phyloP scores from a whole-genome alignment of 495 filamentous ascomycete genomes.

The Neurospora terricola region DNA sequence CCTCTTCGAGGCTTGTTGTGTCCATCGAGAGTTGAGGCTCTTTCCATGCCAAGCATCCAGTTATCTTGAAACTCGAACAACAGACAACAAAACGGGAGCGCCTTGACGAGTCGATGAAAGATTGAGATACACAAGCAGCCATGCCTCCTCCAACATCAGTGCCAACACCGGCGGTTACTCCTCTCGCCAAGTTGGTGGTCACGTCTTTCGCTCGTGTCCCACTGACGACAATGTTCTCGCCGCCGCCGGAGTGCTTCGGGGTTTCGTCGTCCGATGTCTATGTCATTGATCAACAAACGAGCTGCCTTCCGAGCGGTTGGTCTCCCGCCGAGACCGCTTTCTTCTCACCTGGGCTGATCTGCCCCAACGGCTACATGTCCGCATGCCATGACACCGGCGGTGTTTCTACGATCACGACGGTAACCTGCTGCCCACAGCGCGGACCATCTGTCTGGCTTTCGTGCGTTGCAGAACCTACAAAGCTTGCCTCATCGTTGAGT shows the following conservation, averaged over 20 bases:
- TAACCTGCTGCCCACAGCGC: conserved; percentile 17
- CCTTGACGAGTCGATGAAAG: background rate
- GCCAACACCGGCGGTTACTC: background rate
- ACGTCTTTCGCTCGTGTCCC: conserved; percentile 11
- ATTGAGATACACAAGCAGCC: background rate
- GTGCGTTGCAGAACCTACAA: conserved; percentile 9
- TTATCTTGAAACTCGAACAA: background rate
- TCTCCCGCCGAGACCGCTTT: conserved; percentile 6
- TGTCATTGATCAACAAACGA: conserved; percentile 10
- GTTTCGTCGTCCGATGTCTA: conserved; percentile 4
- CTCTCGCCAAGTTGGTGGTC: background rate
- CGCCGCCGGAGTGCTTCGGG: conserved; percentile 6
- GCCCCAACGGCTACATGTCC: conserved; percentile 17
- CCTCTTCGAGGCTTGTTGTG: background rate
- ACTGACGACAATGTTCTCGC: conserved; percentile 16
- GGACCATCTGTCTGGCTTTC: conserved; percentile 3
- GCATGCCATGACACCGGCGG: conserved; percentile 12
- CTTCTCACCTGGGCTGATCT: conserved; percentile 19
- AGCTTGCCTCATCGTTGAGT: conserved; percentile 4
- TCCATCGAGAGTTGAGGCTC: background rate
- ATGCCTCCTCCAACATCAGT: background rate
- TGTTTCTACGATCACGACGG: conserved; percentile 15
- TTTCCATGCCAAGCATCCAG: background rate
- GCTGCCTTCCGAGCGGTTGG: conserved; percentile 16
- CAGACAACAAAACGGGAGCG: background rate